phyloP scores from a whole-genome alignment of 2,329 filamentous ascomycete species.

The Microcera coccophila region DNA sequence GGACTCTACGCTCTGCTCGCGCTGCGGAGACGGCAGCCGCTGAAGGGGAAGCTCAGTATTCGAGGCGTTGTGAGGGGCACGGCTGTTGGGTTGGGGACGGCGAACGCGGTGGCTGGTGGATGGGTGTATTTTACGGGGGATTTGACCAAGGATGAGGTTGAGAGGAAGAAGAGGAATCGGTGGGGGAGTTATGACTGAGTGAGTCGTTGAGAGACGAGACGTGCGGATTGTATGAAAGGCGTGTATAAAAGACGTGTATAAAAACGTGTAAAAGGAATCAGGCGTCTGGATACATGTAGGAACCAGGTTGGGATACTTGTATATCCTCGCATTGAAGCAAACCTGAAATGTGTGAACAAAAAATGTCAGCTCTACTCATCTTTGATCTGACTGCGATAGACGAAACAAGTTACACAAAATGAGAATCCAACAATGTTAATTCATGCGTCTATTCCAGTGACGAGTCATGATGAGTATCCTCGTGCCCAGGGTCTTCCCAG shows the following conservation, averaged over 20 bases:
- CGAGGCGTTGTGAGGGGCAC: constrained; percentile 49
- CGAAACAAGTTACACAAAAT: background rate
- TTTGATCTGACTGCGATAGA: background rate
- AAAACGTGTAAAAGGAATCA: too few species aligned
- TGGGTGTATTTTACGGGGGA: constrained; percentile 52
- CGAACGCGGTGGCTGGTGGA: constrained; percentile 47
- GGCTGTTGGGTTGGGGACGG: constrained; percentile 47
- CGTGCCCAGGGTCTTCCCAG: too few species aligned
- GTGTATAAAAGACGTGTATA: background rate
- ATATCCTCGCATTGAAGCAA: too few species aligned
- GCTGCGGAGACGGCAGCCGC: constrained; percentile 42
- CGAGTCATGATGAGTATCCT: too few species aligned
- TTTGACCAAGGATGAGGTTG: constrained; percentile 46
- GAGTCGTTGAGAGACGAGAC: constrained; percentile 10
- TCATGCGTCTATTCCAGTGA: background rate
- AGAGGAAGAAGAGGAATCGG: constrained; percentile 46
- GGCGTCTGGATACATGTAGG: too few species aligned
- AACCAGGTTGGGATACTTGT: too few species aligned
- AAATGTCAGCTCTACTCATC: too few species aligned
- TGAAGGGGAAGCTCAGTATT: constrained; percentile 42
- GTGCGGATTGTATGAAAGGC: constrained; percentile 1
- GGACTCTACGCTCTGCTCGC: constrained; percentile 56
- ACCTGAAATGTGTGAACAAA: too few species aligned
- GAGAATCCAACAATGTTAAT: background rate
- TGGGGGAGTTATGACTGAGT: constrained; percentile 40